Evolutionary conservation across 2,329 filamentous ascomycete genomes (phyloP).

Genomic region (Aureobasidium sp.): DNA sequence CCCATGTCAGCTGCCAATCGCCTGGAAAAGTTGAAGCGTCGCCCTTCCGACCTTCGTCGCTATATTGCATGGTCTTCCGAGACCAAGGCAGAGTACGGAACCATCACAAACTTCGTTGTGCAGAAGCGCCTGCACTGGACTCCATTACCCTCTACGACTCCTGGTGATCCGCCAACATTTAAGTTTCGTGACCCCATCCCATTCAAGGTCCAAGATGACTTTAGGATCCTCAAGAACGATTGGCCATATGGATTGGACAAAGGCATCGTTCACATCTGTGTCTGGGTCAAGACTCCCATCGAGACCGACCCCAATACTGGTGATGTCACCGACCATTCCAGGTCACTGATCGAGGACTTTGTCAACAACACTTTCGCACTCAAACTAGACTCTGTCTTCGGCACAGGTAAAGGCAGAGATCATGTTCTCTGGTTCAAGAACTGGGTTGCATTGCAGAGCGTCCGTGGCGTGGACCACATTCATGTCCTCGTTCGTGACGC

Average conservation of each 20-base stretch:
- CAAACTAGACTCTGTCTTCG: conserved; percentile 28
- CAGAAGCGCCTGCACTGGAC: conserved; percentile 49
- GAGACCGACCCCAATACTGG: conserved; percentile 40
- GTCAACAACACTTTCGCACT: conserved; percentile 44
- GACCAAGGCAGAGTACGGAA: conserved; percentile 49
- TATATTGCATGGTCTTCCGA: conserved; percentile 54
- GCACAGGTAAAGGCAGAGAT: conserved; percentile 28
- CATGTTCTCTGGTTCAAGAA: conserved; percentile 61
- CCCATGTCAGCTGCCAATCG: conserved; percentile 37
- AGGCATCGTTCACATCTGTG: conserved; percentile 50
- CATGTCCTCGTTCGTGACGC: conserved; percentile 48
- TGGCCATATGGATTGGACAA: conserved; percentile 55
- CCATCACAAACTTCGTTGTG: conserved; percentile 51
- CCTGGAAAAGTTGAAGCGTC: conserved; percentile 51
- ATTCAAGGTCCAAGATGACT: conserved; percentile 50
- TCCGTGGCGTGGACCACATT: conserved; percentile 51
- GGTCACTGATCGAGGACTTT: conserved; percentile 43
- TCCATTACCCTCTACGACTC: conserved; percentile 21
- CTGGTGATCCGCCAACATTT: conserved; percentile 30
- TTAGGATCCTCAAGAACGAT: conserved; percentile 53
- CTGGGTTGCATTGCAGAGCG: conserved; percentile 54
- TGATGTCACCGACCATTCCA: conserved; percentile 46
- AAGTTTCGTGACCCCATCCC: conserved; percentile 41
- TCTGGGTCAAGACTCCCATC: conserved; percentile 51
- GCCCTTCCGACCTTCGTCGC: conserved; percentile 51